Evolutionary conservation across 192 early-diverging fungal species (phyloP).

Genomic region (Funneliformis mosseae): DNA sequence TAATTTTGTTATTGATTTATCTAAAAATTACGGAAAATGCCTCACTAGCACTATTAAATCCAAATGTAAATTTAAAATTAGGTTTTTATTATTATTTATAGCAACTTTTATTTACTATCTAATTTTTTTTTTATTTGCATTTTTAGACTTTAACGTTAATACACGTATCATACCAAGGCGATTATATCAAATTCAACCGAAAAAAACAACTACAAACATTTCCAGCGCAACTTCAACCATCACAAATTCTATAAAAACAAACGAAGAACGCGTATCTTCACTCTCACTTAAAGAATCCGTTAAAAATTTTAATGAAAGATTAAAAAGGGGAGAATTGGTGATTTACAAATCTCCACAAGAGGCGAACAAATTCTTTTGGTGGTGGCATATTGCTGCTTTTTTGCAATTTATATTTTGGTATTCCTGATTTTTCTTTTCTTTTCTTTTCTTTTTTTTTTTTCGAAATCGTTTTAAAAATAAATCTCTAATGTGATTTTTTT

Average conservation of each 20-base stretch:
- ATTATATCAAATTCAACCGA: background rate
- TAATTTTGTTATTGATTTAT: too few species aligned
- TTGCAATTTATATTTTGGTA: constrained; percentile 30
- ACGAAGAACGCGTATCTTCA: background rate
- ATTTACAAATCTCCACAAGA: constrained; percentile 13
- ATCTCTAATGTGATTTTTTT: background rate
- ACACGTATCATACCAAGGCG: background rate
- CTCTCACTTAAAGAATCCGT: background rate
- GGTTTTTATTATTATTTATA: background rate
- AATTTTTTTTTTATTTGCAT: background rate
- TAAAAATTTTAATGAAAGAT: background rate
- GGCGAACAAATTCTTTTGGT: background rate
- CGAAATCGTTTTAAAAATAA: background rate
- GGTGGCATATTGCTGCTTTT: constrained; percentile 5
- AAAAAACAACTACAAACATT: background rate
- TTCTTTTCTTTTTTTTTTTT: background rate
- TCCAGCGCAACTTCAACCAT: background rate
- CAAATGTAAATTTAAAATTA: background rate
- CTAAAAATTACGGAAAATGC: background rate
- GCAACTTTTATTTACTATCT: background rate
- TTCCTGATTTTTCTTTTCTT: background rate
- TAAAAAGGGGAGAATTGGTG: constrained; percentile 12
- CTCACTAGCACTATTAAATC: background rate
- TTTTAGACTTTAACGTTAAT: background rate
- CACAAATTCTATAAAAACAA: background rate